A percentile compares a stretch with the other conserved stretches of the same genome.
phyloP scores from a whole-genome alignment of 1,284 basidiomycete genomes.

The Sutorius eximius region DNA sequence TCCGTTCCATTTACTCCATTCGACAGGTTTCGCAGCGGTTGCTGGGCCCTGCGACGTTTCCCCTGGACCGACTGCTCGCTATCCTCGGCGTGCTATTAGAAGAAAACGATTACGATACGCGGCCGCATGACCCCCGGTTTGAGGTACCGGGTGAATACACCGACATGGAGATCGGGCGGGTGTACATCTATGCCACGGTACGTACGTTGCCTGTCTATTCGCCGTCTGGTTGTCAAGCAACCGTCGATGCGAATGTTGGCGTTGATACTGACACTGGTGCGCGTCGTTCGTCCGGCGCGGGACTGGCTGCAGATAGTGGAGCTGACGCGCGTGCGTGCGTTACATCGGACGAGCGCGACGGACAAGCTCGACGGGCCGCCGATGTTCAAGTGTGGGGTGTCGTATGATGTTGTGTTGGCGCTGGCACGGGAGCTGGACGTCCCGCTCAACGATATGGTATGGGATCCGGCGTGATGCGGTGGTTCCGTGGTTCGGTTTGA shows the following conservation, averaged over 20 bases:
- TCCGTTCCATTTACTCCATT: background rate
- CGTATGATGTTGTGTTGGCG: conserved; percentile 60
- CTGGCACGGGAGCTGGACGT: conserved; percentile 68
- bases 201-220: conserved; percentile 17
- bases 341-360: conserved; percentile 63
- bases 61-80: conserved; percentile 80
- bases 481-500: too few species aligned
- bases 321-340: conserved; percentile 64
- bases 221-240: background rate
- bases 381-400: conserved; percentile 74
- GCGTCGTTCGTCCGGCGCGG: too few species aligned
- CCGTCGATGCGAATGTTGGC: background rate
- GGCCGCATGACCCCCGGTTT: conserved; percentile 49
- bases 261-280: too few species aligned
- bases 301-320: conserved; percentile 58
- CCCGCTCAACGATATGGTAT: conserved; percentile 66
- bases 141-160: conserved; percentile 59
- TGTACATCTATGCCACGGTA: conserved; percentile 60
- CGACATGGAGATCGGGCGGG: conserved; percentile 64
- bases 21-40: conserved; percentile 73
- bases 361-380: conserved; percentile 71
- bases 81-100: conserved; percentile 82
- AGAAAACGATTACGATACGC: conserved; percentile 69
- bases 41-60: conserved; percentile 79
- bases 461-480: conserved; percentile 47